Evolutionary conservation across 352 stramenopile species (phyloP), one percentile per base, ranked within the genome.

Genomic region (Saprolegnia parasitica): DNA sequence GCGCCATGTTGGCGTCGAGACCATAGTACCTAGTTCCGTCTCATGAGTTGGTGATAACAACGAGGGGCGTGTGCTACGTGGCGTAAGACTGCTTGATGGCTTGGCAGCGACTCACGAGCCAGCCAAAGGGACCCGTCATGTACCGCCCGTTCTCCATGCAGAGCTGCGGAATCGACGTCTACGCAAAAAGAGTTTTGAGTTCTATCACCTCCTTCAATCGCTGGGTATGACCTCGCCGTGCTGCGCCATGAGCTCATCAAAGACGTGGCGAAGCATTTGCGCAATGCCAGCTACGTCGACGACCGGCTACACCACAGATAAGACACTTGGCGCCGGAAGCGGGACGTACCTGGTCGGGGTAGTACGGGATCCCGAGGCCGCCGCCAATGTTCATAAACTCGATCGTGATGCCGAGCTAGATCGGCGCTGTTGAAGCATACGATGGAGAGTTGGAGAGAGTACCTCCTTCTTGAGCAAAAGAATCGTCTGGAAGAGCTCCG

Each of bases 331-430:
- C 5, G 13, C 6, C 16, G 6, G 35, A 37, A 1, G 16, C 8
- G 11, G 42, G 4, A 46, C 9, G 61, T 57, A 68, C 50, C 23
- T 96, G 77, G 56, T 90, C 85, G 0, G 86, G 87, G 40, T 81
- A 77, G 81, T 96, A 96, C 56, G 88, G 85, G 68, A 96, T 93
- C 56, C 88, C 88, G 21, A 96, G 81, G 16, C 88, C 88, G 24
- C 88, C 88, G 58, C 88, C 88, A 58, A 96, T 92, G 80, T 96
- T 96, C 81, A 96, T 90, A 73, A 95, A 96, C 76, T 96, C 88
- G 39, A 95, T 96, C 71, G 90, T 84, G 57, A 96, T 96, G 60
- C 71, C 81, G 20, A 96, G 81, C 74, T 93, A 81, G 8, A 21
- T 18, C 10, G 26, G 50, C 11, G 9, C 20, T 29, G 20, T 21